These are phyloP conservation scores for Dysphania ambrosioides DNA, from an alignment of 148 eudicot genomes.

Conservation along the genomic window DNA sequence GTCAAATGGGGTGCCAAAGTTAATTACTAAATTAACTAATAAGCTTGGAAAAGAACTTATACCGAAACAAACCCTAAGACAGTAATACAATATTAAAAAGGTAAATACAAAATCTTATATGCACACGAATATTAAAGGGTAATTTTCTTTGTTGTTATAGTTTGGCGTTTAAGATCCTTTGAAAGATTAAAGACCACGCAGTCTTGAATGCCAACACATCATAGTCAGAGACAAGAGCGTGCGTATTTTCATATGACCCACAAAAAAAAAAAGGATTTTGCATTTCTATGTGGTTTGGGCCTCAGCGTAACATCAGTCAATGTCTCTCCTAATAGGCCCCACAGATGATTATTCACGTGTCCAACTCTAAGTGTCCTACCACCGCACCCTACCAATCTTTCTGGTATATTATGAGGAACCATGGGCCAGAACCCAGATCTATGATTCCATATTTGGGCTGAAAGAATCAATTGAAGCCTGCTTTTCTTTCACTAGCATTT, in stretches of 20 bases:
- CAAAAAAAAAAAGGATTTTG: slow-evolving; percentile 25
- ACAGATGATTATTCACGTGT: slow-evolving; percentile 26
- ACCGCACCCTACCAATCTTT: slow-evolving; percentile 7
- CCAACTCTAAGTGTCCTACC: slow-evolving; percentile 16
- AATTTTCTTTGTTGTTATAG: too few relatives aligned
- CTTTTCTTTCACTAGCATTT: not conserved
- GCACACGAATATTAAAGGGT: too few relatives aligned
- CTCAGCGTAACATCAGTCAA: slow-evolving; percentile 32
- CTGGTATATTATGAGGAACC: slow-evolving; percentile 11
- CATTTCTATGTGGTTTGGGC: slow-evolving; percentile 30
- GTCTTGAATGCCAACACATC: slow-evolving; percentile 25
- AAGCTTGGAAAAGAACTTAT: slow-evolving; percentile 11
- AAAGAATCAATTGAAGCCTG: not conserved
- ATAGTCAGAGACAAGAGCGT: slow-evolving; percentile 32
- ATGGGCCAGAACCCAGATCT: slow-evolving; percentile 21
- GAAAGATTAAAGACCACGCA: too few relatives aligned
- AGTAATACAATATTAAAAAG: not conserved
- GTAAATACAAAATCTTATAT: too few relatives aligned
- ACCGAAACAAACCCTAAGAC: not conserved
- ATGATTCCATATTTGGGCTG: slow-evolving; percentile 34
- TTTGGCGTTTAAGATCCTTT: too few relatives aligned
- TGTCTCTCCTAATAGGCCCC: slow-evolving; percentile 23
- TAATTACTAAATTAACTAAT: too few relatives aligned
- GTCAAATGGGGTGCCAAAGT: too few relatives aligned
- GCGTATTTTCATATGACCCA: slow-evolving; percentile 26